Evolutionary conservation across 2,329 filamentous ascomycete genomes (phyloP).

Genomic region (Diaporthe batatas): DNA sequence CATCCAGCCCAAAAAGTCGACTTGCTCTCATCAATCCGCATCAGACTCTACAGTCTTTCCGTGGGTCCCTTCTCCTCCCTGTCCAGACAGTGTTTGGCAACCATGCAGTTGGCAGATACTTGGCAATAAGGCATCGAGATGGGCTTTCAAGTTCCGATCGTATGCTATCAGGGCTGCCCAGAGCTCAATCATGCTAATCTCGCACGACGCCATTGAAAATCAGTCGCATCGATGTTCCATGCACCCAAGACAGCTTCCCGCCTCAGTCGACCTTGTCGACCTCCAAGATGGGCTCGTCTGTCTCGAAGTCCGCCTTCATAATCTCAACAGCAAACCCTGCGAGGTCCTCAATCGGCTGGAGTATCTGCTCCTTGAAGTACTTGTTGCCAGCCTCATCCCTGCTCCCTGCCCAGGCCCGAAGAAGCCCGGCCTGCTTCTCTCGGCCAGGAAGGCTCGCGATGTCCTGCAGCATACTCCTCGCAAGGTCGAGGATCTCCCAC

Average conservation of each 20-base stretch:
- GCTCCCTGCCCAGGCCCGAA: conserved; percentile 59
- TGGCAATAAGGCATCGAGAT: no score
- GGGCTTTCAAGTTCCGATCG: background rate
- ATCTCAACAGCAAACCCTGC: conserved; percentile 60
- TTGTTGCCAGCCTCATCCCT: conserved; percentile 55
- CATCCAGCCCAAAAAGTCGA: no score
- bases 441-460: conserved; percentile 62
- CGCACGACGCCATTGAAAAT: background rate
- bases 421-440: conserved; percentile 58
- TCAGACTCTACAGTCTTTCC: no score
- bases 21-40: no score
- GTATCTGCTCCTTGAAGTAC: conserved; percentile 62
- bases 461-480: conserved; percentile 62
- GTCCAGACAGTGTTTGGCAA: no score
- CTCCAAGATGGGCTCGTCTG: conserved; percentile 32
- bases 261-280: conserved; percentile 31
- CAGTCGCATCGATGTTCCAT: background rate
- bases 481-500: conserved; percentile 60
- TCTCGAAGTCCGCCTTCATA: conserved; percentile 57
- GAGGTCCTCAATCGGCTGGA: conserved; percentile 61
- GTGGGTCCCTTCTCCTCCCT: no score
- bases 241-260: background rate
- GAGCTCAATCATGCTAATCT: background rate
- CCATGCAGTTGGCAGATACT: background rate
- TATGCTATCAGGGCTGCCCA: background rate